phyloP scores from a whole-genome alignment of 441 rosid species.

The Pelargonium myrrhifolium region DNA sequence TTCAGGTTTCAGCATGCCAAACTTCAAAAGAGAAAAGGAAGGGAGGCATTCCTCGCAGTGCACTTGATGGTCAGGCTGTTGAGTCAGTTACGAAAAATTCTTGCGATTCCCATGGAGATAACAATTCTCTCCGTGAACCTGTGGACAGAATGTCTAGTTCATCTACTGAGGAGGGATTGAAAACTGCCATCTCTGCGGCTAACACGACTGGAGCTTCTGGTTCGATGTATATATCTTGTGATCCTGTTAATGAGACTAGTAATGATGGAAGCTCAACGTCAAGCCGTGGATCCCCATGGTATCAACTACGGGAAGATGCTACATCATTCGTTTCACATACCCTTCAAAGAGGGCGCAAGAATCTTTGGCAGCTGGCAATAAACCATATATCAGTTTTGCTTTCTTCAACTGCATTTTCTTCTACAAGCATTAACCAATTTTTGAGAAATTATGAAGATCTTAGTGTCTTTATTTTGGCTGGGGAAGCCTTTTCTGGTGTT shows the following conservation, averaged over 20 bases:
- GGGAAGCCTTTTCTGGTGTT: constrained; percentile 94
- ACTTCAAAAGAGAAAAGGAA: constrained; percentile 33
- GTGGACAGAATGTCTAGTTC: constrained; percentile 28
- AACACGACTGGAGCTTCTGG: constrained; percentile 29
- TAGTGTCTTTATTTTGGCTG: constrained; percentile 78
- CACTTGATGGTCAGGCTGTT: constrained; percentile 33
- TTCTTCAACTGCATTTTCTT: constrained; percentile 73
- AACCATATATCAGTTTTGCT: constrained; percentile 89
- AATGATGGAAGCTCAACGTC: constrained; percentile 51
- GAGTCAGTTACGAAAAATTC: constrained; percentile 34
- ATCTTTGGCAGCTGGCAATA: constrained; percentile 97
- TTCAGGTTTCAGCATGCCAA: constrained; percentile 31
- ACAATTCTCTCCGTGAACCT: constrained; percentile 32
- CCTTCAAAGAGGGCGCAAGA: constrained; percentile 82
- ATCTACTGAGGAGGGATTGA: constrained; percentile 33
- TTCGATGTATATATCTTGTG: constrained; percentile 24
- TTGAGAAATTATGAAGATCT: constrained; percentile 87
- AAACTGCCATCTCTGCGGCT: constrained; percentile 20
- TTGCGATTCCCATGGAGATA: constrained; percentile 31
- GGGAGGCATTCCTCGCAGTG: constrained; percentile 31
- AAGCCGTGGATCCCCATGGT: constrained; percentile 82
- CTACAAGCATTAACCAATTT: constrained; percentile 91
- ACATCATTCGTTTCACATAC: constrained; percentile 78
- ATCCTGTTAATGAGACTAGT: constrained; percentile 36
- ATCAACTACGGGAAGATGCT: constrained; percentile 85